Evolutionary conservation across 2,329 filamentous ascomycete species (phyloP).

Genomic region (Colletotrichum horii): DNA sequence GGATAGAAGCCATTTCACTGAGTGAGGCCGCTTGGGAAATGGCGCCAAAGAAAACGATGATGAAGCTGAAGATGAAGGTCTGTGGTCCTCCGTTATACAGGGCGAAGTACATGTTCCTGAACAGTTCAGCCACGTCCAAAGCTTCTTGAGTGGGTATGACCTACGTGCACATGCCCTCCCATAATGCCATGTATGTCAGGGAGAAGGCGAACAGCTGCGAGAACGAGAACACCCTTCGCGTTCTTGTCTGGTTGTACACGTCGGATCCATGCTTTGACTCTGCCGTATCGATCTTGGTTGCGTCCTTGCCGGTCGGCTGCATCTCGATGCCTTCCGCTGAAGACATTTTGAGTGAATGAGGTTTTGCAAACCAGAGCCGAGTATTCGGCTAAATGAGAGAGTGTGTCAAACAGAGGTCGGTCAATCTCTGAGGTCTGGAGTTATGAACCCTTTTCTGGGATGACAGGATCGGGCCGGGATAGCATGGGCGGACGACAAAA

Average conservation of each 20-base stretch:
- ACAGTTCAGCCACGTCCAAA: too few relatives aligned
- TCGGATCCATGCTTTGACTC: background rate
- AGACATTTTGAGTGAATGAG: background rate
- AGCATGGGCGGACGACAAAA: background rate
- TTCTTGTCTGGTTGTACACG: background rate
- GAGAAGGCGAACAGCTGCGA: background rate
- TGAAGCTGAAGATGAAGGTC: conserved; percentile 1
- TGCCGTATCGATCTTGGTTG: background rate
- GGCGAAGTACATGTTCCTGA: conserved; percentile 5
- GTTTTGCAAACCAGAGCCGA: background rate
- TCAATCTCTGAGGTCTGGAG: background rate
- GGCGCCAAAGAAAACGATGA: background rate
- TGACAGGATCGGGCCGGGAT: background rate
- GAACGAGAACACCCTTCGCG: background rate
- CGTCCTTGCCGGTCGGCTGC: background rate
- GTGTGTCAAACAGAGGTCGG: background rate
- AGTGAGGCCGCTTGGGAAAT: background rate
- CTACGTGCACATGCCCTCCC: conserved; percentile 9
- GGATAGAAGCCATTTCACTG: background rate
- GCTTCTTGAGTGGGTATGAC: background rate
- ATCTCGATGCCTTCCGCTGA: background rate
- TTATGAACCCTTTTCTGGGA: background rate
- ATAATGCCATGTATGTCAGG: background rate
- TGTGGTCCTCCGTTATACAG: background rate
- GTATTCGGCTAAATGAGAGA: background rate